Base-by-base conservation (phyloP, 257 asterid genomes). In the Gardenia jasminoides region DNA sequence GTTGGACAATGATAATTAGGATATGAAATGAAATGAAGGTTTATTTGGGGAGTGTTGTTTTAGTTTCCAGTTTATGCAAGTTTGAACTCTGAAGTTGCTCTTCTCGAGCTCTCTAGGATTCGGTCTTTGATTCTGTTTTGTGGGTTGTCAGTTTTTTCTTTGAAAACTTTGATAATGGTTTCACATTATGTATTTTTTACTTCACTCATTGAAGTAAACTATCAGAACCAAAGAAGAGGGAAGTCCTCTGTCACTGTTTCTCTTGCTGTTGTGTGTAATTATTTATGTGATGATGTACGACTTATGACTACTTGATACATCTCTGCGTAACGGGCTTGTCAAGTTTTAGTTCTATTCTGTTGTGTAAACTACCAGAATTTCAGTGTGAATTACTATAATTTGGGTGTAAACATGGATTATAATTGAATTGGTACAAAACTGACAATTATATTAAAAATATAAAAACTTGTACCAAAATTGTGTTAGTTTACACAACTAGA, bases 221-320 rank as follows among this genome's bases (percentile, higher is more conserved):
- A n/a, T n/a, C n/a, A n/a, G n/a, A n/a, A n/a, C n/a, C 79, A 78
- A 89, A 76, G 87, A 82, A 85, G 90, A 84, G 47, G 88, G 85
- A 85, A 78, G 80, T 79, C 80, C 67, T 65, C 64, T 73, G 47
- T 58, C 77, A 64, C 80, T 58, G n/a, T n/a, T n/a, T n/a, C 85
- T 64, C 66, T 76, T 76, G 78, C 84, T 48, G 82, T 30, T 74
- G 9, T 17, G 68, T 72, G 68, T 75, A 85, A 84, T 86, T 78
- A 64, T 75, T 66, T 76, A 69, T 79, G 76, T 59, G 67, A 70
- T 73, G 79, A 61, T 76, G 69, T 75, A 70, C 73, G 82, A 59
- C 75, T 70, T 0, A 61, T 61, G 33, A 44, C 28, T 64, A 28
- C 41, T 44, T 46, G 58, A 41, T 20, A 15, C 68, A 61, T 75